phyloP scores from a whole-genome alignment of 2,329 filamentous ascomycete species.

The Amauroascus verrucosus region DNA sequence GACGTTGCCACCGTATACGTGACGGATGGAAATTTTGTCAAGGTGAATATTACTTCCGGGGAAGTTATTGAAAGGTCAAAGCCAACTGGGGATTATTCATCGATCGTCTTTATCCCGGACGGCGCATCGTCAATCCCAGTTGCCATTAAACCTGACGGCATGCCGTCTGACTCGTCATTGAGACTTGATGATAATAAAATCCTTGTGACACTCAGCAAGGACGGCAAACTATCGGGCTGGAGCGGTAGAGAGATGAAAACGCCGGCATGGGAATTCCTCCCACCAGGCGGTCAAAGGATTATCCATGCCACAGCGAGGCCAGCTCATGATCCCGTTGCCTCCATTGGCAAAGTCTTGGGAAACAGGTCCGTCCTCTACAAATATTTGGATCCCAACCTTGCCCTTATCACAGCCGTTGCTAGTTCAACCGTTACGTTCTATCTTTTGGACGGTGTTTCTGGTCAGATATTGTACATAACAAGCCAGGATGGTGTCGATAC shows the following conservation, averaged over 20 bases:
- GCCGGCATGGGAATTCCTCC: constrained; percentile 63
- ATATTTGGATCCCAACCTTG: constrained; percentile 80
- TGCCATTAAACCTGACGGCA: constrained; percentile 30
- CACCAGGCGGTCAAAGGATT: constrained; percentile 57
- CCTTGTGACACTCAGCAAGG: constrained; percentile 33
- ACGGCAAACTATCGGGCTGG: constrained; percentile 39
- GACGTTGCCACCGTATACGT: constrained; percentile 50
- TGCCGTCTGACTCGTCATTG: constrained; percentile 22
- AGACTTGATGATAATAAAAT: constrained; percentile 27
- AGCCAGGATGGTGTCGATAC: constrained; percentile 65
- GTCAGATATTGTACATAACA: constrained; percentile 62
- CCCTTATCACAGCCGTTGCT: constrained; percentile 61
- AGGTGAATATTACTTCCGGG: constrained; percentile 38
- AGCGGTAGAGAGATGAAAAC: constrained; percentile 26
- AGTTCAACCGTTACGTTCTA: constrained; percentile 59
- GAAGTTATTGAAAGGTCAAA: constrained; percentile 28
- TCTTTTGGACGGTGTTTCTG: constrained; percentile 76
- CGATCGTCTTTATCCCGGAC: constrained; percentile 26
- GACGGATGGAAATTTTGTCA: constrained; percentile 52
- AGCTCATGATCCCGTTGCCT: constrained; percentile 75
- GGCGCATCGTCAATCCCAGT: constrained; percentile 21
- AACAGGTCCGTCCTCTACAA: constrained; percentile 95
- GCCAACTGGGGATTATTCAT: constrained; percentile 22
- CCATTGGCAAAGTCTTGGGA: constrained; percentile 85
- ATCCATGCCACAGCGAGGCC: constrained; percentile 58